phyloP scores from a whole-genome alignment of 345 rosid genomes.

The Ceriops tagal region DNA sequence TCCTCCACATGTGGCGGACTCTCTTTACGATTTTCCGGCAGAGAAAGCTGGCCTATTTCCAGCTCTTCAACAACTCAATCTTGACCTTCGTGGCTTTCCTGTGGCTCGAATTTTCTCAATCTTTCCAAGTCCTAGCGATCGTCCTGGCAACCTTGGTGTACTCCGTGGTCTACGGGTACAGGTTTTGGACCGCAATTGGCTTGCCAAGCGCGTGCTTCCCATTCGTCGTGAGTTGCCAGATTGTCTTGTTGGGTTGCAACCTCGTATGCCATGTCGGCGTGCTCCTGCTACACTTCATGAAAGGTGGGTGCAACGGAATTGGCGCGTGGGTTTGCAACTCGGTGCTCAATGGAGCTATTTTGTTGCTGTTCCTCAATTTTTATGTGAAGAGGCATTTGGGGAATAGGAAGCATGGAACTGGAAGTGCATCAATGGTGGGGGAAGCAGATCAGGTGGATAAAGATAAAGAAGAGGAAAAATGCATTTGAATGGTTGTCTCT shows the following conservation, averaged over 20 bases:
- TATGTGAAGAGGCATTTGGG: constrained; percentile 38
- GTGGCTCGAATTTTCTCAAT: constrained; percentile 89
- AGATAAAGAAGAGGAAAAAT: not conserved
- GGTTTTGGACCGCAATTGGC: constrained; percentile 67
- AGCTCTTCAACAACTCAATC: constrained; percentile 61
- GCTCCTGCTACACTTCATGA: constrained; percentile 56
- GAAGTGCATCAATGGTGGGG: not conserved
- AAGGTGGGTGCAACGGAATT: constrained; percentile 91
- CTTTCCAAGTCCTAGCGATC: constrained; percentile 82
- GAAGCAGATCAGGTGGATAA: not conserved
- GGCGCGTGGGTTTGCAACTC: constrained; percentile 89
- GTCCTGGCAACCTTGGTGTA: constrained; percentile 61
- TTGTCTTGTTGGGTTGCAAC: constrained; percentile 53
- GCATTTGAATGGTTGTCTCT: too few relatives aligned
- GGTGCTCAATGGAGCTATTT: constrained; percentile 58
- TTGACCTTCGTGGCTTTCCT: constrained; percentile 63
- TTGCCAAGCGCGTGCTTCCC: constrained; percentile 68
- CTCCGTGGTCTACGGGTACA: constrained; percentile 65
- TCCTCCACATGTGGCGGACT: constrained; percentile 73
- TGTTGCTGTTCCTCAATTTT: constrained; percentile 59
- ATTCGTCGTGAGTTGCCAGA: constrained; percentile 64
- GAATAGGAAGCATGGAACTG: constrained; percentile 4
- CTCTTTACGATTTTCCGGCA: constrained; percentile 48
- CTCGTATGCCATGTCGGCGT: constrained; percentile 79
- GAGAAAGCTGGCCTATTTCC: constrained; percentile 51